Evolutionary conservation across 2,329 filamentous ascomycete genomes (phyloP).

Genomic region (Diaporthe velutina): DNA sequence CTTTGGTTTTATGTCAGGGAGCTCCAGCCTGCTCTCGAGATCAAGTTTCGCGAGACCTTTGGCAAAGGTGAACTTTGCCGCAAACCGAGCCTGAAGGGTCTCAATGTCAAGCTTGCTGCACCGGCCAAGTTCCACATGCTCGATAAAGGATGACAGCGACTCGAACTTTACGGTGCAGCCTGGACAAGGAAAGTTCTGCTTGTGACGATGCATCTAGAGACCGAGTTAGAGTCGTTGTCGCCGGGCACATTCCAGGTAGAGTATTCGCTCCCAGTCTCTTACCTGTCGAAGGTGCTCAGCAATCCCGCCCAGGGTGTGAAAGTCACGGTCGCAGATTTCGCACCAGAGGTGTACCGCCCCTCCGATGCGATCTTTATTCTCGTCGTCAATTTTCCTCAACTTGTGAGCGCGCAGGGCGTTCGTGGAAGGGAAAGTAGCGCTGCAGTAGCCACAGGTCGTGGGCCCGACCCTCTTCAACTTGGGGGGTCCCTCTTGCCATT

Average conservation of each 20-base stretch:
- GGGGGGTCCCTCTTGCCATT: background rate
- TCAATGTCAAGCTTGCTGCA: slow-evolving; percentile 52
- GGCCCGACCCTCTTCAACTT: background rate
- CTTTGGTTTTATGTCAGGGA: slow-evolving; percentile 11
- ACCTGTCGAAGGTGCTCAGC: slow-evolving; percentile 53
- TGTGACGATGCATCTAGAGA: slow-evolving; percentile 53
- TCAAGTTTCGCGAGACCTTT: slow-evolving; percentile 45
- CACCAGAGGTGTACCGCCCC: slow-evolving; percentile 51
- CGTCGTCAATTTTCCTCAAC: slow-evolving; percentile 47
- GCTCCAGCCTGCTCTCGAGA: background rate
- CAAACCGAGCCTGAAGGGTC: slow-evolving; percentile 28
- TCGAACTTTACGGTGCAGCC: slow-evolving; percentile 57
- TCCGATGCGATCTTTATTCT: slow-evolving; percentile 6
- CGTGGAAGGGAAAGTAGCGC: slow-evolving; percentile 36
- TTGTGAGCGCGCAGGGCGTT: slow-evolving; percentile 44
- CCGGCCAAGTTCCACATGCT: slow-evolving; percentile 58
- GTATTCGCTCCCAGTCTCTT: slow-evolving; percentile 31
- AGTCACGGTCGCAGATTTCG: slow-evolving; percentile 53
- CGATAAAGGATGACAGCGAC: slow-evolving; percentile 54
- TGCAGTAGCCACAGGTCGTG: slow-evolving; percentile 39
- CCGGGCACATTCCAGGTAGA: no score
- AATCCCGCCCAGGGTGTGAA: slow-evolving; percentile 49
- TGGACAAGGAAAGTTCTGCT: slow-evolving; percentile 60
- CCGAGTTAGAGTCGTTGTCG: background rate
- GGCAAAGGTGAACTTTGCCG: slow-evolving; percentile 53